A percentile compares a stretch with the other conserved stretches of the same genome.
Evolutionary conservation across 148 eudicot genomes (phyloP).

Genomic region (Rhododendron henanense): DNA sequence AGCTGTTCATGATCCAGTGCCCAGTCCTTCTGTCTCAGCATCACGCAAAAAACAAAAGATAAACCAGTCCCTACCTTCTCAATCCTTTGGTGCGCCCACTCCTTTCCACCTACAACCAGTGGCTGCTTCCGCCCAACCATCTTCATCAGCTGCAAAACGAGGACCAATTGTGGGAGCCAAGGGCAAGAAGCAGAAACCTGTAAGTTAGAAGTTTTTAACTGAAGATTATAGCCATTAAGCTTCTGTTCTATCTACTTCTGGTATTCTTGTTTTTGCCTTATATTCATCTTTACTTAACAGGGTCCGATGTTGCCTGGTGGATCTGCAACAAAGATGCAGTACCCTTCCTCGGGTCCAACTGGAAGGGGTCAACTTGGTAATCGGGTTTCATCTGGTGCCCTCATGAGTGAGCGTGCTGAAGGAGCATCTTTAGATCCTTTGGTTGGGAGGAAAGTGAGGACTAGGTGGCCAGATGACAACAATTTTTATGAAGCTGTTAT

Average conservation of each 20-base stretch:
- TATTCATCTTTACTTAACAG: conserved; percentile 7
- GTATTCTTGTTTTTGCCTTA: conserved; percentile 4
- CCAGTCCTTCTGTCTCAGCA: conserved; percentile 83
- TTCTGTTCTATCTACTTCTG: not conserved
- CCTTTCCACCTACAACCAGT: conserved; percentile 39
- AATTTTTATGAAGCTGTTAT: conserved; percentile 61
- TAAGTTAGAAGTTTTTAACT: conserved; percentile 21
- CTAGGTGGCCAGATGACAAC: conserved; percentile 76
- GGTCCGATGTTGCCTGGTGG: conserved; percentile 31
- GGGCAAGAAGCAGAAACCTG: conserved; percentile 56
- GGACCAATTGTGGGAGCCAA: conserved; percentile 42
- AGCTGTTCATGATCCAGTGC: conserved; percentile 58
- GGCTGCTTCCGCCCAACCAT: conserved; percentile 42
- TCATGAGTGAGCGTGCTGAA: conserved; percentile 32
- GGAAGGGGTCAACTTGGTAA: conserved; percentile 48
- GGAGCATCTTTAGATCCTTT: conserved; percentile 36
- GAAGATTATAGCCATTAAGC: conserved; percentile 16
- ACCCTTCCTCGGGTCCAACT: conserved; percentile 35
- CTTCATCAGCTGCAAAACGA: conserved; percentile 49
- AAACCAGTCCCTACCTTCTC: conserved; percentile 56
- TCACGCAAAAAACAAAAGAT: conserved; percentile 78
- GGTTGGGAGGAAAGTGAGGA: conserved; percentile 60
- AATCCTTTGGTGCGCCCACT: conserved; percentile 63
- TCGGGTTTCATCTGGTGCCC: conserved; percentile 32
- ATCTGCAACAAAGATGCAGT: conserved; percentile 34